Base-by-base conservation (phyloP, 2,329 filamentous ascomycete species). In the Monilinia fructigena region DNA sequence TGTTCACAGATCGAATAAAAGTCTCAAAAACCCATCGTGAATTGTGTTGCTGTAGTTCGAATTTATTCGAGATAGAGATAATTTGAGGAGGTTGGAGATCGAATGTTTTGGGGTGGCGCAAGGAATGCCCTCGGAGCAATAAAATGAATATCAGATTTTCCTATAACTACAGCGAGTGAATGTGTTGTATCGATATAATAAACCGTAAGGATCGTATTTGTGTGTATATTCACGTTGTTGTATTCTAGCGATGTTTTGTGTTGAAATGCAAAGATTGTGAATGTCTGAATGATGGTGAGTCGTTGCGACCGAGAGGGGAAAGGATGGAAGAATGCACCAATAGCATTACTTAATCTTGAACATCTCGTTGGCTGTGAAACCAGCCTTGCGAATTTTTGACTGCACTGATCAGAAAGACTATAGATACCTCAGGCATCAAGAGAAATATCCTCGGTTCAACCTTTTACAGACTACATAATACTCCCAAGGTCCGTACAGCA, bases 1-100 rank as follows among this genome's bases (percentile, higher is more conserved):
- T 89, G 91, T 73, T 86, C 83, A 85, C 95, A 99, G 82, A 98
- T 89, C 73, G 84, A 82, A 67, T 89, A 86, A 80, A 98, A 98
- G 80, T 96, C 90, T 73, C 94, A 94, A 79, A 98, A 98, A 71
- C 88, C 90, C 85, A 96, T 93, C 35, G 48, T 72, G 62, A 28
- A 55, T 55, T 59, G 42, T 59, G 38, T 60, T 18, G 59, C 50
- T 60, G 38, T 66, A n/a, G 50, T 47, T 53, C 26, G 69, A 26
- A 55, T 62, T 66, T 56, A n/a, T 26, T 58, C 64, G 58, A 28
- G 60, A 58, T 66, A 53, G 58, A 28, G 60, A 58, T 66, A 53
- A 68, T 70, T 53, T 67, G 67, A 68, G 69, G 68, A 69, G 70
- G 55, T 35, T 66, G 58, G 60, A 59, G 42, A 62, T 68, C 55